Conservation (phyloP, 148 eudicot genomes). For the Selenicereus undatus region DNA sequence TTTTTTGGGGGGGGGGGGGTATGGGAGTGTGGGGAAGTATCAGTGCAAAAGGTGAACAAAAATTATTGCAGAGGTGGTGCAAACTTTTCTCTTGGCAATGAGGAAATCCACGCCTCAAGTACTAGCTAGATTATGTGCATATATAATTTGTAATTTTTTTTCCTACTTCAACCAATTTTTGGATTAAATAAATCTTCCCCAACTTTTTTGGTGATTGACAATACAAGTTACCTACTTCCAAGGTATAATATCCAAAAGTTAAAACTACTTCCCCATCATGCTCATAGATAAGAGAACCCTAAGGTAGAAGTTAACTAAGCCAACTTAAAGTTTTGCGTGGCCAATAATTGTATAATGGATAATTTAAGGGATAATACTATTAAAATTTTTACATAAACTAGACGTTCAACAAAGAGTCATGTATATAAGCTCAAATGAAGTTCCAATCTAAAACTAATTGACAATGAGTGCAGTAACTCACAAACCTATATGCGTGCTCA, state of each 20-base stretch:
- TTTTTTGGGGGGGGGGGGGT: neutral
- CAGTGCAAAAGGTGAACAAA: neutral
- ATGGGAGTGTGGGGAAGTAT: neutral
- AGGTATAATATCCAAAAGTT: constrained; percentile 18
- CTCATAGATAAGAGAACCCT: constrained; percentile 10
- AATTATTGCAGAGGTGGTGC: neutral
- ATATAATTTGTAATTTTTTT: too few relatives aligned
- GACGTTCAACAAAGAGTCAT: too few relatives aligned
- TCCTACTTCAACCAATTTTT: neutral
- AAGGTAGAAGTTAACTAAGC: constrained; percentile 11
- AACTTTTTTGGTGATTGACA: constrained; percentile 26
- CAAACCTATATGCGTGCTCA: too few relatives aligned
- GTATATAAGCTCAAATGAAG: too few relatives aligned
- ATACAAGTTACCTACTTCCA: constrained; percentile 23
- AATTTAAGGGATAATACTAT: neutral
- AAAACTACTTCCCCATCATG: constrained; percentile 30
- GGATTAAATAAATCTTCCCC: neutral
- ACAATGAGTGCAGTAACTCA: too few relatives aligned
- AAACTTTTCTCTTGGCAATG: too few relatives aligned
- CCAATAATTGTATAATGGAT: constrained; percentile 15
- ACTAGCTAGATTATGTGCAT: neutral
- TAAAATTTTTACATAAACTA: too few relatives aligned
- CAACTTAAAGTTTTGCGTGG: constrained; percentile 22
- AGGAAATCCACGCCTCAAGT: neutral
- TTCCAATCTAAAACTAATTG: too few relatives aligned